Evolutionary conservation across 2,329 filamentous ascomycete genomes (phyloP).

Genomic region (Dactylellina parvicollis): DNA sequence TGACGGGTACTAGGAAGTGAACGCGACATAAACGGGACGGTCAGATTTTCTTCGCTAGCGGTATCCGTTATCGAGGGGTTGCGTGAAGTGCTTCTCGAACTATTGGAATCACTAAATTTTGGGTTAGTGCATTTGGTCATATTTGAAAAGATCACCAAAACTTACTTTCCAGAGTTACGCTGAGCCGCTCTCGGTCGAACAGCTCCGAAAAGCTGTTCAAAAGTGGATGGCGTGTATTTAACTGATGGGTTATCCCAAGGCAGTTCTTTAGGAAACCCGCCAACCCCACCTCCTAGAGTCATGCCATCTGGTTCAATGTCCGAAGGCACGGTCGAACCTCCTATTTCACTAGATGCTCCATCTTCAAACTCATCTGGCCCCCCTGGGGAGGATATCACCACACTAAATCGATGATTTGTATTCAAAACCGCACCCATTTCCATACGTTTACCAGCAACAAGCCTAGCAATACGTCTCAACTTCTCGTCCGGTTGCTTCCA

Average conservation of each 20-base stretch:
- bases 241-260: slow-evolving; percentile 51
- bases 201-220: slow-evolving; percentile 21
- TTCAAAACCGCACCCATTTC: slow-evolving; percentile 50
- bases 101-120: slow-evolving; percentile 33
- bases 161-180: slow-evolving; percentile 40
- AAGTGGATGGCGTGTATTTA: slow-evolving; percentile 47
- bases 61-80: slow-evolving; percentile 49
- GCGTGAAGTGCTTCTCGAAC: slow-evolving; percentile 48
- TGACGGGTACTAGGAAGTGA: slow-evolving; percentile 42
- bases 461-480: slow-evolving; percentile 37
- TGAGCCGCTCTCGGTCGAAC: slow-evolving; percentile 27
- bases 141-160: not conserved
- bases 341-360: slow-evolving; percentile 45
- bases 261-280: slow-evolving; percentile 51
- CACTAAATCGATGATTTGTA: slow-evolving; percentile 51
- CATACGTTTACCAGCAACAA: slow-evolving; percentile 45
- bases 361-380: slow-evolving; percentile 44
- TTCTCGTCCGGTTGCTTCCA: slow-evolving; percentile 48
- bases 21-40: slow-evolving; percentile 33
- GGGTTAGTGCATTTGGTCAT: slow-evolving; percentile 6
- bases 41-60: slow-evolving; percentile 47
- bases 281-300: slow-evolving; percentile 39
- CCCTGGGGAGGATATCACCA: slow-evolving; percentile 50
- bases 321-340: slow-evolving; percentile 37
- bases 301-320: slow-evolving; percentile 43